Base-by-base conservation (phyloP, 805 yeast species). In the Cyberlindnera maritima region DNA sequence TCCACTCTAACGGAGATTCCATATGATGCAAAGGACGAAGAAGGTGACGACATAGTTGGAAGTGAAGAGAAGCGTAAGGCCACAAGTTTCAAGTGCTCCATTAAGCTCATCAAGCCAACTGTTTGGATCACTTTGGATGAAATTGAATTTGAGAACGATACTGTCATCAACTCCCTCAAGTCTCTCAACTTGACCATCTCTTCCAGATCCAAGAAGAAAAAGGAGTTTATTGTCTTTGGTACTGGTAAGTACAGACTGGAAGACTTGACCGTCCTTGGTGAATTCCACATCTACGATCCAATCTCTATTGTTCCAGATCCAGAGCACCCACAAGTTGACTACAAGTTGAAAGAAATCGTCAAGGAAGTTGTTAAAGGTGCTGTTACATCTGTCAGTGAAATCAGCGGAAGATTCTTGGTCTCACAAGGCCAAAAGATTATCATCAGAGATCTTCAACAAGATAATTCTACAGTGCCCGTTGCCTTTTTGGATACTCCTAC, bases 401-500 rank as follows among this genome's bases (percentile, higher is more conserved):
- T 91, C 11, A 81, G 91, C 65, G 97, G 97, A 3, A 71, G 96
- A 51, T 80, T 92, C 48, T 73, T 90, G 36, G 81, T 83, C 3
- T 80, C 90, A 3, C 98, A 92, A 64, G 97, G 97, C 4, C 96
- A 88, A 64, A 86, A 71, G 51, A 64, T 79, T 3, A 67, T 92
- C 55, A 83, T 91, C 2, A 75, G 97, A 59, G 92, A 87, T 61
- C 72, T 90, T 40, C 91, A 87, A 59, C 95, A 87, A 57, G 94
- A 88, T 63, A 86, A 88, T 45, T 77, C 82, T 35, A 88, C 89
- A 3, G 89, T 86, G 26, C 97, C 98, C 0, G 97, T 94, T 4
- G 98, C 98, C 1, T 94, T 94, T 59, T 72, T 84, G 45, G 98
- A 94, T 62, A 78, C 90, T n/a, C 80, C 90, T 1, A 79, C 90